phyloP scores from a whole-genome alignment of 441 rosid species.

The Theobroma grandiflorum region DNA sequence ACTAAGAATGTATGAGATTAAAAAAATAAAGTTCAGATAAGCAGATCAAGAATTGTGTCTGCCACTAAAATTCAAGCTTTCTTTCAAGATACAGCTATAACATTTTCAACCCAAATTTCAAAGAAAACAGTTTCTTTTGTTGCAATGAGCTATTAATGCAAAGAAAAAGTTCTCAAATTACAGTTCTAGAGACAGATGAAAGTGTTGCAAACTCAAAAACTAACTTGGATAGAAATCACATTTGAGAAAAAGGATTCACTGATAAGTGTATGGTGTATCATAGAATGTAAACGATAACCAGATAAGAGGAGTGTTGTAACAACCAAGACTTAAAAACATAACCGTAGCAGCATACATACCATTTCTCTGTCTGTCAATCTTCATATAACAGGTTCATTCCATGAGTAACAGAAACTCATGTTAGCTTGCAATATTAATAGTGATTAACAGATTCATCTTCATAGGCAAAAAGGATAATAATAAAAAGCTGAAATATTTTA shows the following conservation, averaged over 20 bases:
- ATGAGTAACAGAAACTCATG: constrained; percentile 34
- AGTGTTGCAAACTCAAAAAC: constrained; percentile 5
- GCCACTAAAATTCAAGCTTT: background rate
- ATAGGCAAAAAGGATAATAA: background rate
- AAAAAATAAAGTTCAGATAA: background rate
- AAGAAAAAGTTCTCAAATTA: background rate
- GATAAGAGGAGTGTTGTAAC: background rate
- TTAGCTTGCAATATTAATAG: constrained; percentile 37
- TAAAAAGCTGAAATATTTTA: constrained; percentile 11
- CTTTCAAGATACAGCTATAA: background rate
- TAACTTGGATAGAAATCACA: constrained; percentile 20
- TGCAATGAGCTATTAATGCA: constrained; percentile 16
- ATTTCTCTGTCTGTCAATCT: constrained; percentile 89
- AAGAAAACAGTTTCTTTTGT: constrained; percentile 8
- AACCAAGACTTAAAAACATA: constrained; percentile 25
- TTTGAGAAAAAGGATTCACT: background rate
- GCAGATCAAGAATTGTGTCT: background rate
- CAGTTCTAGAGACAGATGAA: background rate
- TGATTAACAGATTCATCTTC: constrained; percentile 22
- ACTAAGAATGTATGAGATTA: background rate
- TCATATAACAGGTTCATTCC: constrained; percentile 35
- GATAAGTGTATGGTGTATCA: background rate
- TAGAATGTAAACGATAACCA: background rate
- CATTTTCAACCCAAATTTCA: constrained; percentile 9
- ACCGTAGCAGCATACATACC: constrained; percentile 56